Conservation (phyloP, 208 protist species). For the Plasmodiophora brassicae region DNA sequence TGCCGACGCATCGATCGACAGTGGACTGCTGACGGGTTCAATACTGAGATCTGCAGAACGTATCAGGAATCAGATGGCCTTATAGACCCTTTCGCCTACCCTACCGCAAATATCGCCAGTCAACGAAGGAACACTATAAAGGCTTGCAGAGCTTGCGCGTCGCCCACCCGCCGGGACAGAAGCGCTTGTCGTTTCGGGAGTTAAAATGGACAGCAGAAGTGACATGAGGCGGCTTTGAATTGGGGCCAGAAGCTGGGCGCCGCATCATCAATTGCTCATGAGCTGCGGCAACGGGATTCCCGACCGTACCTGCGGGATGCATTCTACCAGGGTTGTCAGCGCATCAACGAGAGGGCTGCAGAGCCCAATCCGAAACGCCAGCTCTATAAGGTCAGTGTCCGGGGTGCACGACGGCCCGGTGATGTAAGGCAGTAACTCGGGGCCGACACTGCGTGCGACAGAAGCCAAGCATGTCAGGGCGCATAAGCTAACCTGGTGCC, state of each 20-base stretch:
- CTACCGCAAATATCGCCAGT: too few relatives aligned
- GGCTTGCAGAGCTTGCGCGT: too few relatives aligned
- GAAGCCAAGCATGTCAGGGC: background rate
- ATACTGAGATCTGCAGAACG: too few relatives aligned
- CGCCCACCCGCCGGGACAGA: too few relatives aligned
- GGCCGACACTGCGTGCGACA: background rate
- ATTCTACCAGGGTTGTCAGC: background rate
- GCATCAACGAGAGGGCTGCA: background rate
- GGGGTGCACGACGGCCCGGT: too few relatives aligned
- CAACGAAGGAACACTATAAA: background rate
- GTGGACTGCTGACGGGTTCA: background rate
- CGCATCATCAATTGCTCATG: too few relatives aligned
- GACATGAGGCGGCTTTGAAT: background rate
- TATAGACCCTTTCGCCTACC: too few relatives aligned
- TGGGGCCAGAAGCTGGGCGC: background rate
- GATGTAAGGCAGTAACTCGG: background rate
- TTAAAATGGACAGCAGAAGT: background rate
- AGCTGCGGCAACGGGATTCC: too few relatives aligned
- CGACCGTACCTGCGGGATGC: background rate
- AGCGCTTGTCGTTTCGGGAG: background rate
- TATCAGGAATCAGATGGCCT: too few relatives aligned
- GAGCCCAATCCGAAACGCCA: slow-evolving; percentile 20
- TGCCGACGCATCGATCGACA: background rate
- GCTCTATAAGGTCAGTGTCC: background rate
- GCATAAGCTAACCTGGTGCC: background rate